Percentiles rank a stretch among this genome's conserved stretches.
These are phyloP conservation scores for Claviceps sp. DNA, from an alignment of 2,329 filamentous ascomycete genomes.

Conservation along the genomic window DNA sequence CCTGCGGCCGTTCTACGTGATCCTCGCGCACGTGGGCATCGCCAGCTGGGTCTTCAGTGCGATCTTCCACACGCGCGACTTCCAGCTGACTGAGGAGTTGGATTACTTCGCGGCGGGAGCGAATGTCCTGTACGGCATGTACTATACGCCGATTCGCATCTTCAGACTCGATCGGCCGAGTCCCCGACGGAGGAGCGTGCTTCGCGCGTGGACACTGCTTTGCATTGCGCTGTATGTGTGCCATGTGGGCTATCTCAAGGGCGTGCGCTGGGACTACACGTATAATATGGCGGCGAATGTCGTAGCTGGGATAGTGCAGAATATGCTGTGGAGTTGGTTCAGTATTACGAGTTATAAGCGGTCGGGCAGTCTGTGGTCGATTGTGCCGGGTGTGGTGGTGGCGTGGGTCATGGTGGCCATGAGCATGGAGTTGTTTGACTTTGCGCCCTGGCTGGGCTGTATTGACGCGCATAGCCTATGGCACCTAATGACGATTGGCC, in stretches of 20 bases:
- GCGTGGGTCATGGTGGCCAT: conserved; percentile 87
- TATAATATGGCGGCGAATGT: conserved; percentile 99
- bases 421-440: conserved; percentile 92
- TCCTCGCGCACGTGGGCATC: conserved; percentile 69
- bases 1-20: conserved; percentile 66
- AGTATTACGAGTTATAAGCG: conserved; percentile 60
- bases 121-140: conserved; percentile 80
- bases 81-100: conserved; percentile 72
- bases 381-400: conserved; percentile 82
- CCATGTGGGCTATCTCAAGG: conserved; percentile 74
- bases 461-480: conserved; percentile 91
- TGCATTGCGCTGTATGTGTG: conserved; percentile 58
- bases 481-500: conserved; percentile 86
- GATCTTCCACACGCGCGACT: conserved; percentile 87
- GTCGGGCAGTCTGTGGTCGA: conserved; percentile 63
- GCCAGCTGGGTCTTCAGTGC: conserved; percentile 79
- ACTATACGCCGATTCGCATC: conserved; percentile 68
- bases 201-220: conserved; percentile 61
- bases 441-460: conserved; percentile 68
- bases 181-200: conserved; percentile 31
- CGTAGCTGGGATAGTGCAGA: conserved; percentile 63
- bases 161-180: conserved; percentile 60
- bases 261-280: conserved; percentile 84
- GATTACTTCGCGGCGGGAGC: conserved; percentile 94
- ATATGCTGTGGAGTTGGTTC: conserved; percentile 76